Evolutionary conservation across 345 rosid species (phyloP).

Genomic region (Salix udensis): DNA sequence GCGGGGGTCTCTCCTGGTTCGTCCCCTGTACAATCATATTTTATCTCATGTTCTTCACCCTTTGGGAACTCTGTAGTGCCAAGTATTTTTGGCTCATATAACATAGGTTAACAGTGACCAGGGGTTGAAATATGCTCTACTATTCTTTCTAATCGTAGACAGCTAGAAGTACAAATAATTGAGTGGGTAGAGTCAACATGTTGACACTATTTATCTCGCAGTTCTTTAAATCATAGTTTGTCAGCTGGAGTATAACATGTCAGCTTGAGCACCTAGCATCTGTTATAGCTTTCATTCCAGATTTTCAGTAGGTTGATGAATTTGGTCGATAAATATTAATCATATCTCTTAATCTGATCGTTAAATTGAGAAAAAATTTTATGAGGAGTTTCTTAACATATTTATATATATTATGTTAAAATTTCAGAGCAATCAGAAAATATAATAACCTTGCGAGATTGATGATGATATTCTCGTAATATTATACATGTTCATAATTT

Average conservation of each 20-base stretch:
- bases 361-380: too few relatives aligned
- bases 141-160: constrained; percentile 39
- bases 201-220: neutral
- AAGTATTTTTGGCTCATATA: constrained; percentile 4
- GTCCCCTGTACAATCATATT: constrained; percentile 10
- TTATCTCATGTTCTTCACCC: constrained; percentile 1
- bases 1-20: neutral
- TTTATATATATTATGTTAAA: too few relatives aligned
- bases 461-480: too few relatives aligned
- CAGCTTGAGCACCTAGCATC: neutral
- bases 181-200: constrained; percentile 8
- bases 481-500: too few relatives aligned
- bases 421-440: too few relatives aligned
- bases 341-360: too few relatives aligned
- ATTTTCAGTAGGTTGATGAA: neutral
- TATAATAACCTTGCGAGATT: too few relatives aligned
- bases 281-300: neutral
- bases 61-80: neutral
- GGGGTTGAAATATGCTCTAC: constrained; percentile 12
- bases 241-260: neutral
- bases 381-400: too few relatives aligned
- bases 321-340: too few relatives aligned
- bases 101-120: constrained; percentile 21
- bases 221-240: neutral
- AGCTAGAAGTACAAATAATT: constrained; percentile 27